A percentile compares a stretch with the other conserved stretches of the same genome.
These are phyloP conservation scores for Annulohypoxylon maeteangense DNA, from an alignment of 495 filamentous ascomycete genomes.

Conservation along the genomic window DNA sequence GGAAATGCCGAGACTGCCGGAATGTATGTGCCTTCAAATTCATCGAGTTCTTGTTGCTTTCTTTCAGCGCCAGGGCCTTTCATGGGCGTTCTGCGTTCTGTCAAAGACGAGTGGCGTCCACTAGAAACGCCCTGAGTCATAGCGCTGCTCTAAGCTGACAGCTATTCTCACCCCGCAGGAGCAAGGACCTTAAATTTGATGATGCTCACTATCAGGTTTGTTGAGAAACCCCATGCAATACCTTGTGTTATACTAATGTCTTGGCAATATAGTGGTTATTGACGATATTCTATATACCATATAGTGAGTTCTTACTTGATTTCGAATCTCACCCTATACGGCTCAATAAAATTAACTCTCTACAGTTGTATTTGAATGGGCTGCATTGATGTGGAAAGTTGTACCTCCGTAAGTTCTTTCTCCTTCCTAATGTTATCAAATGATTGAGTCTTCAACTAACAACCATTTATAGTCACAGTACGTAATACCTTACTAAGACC, in stretches of 20 bases:
- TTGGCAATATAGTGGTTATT: slow-evolving; percentile 69
- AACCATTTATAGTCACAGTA: slow-evolving; percentile 34
- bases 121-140: not conserved
- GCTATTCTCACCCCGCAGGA: slow-evolving; percentile 5
- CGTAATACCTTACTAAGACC: slow-evolving; percentile 43
- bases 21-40: slow-evolving; percentile 44
- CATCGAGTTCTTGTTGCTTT: not conserved
- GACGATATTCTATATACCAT: slow-evolving; percentile 80
- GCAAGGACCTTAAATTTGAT: slow-evolving; percentile 53
- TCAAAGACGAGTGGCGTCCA: not conserved
- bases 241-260: not conserved
- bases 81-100: not conserved
- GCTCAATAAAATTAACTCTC: slow-evolving; percentile 29
- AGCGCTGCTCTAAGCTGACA: slow-evolving; percentile 8
- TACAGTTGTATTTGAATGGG: slow-evolving; percentile 73
- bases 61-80: not conserved
- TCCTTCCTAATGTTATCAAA: not conserved
- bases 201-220: slow-evolving; percentile 53
- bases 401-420: slow-evolving; percentile 60
- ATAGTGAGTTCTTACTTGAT: slow-evolving; percentile 50
- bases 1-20: slow-evolving; percentile 72
- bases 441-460: slow-evolving; percentile 22
- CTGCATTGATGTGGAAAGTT: slow-evolving; percentile 77
- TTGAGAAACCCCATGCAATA: not conserved
- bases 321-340: not conserved